Conservation (phyloP, 768 basidiomycete genomes). For the Cystofilobasidium capitatum region DNA sequence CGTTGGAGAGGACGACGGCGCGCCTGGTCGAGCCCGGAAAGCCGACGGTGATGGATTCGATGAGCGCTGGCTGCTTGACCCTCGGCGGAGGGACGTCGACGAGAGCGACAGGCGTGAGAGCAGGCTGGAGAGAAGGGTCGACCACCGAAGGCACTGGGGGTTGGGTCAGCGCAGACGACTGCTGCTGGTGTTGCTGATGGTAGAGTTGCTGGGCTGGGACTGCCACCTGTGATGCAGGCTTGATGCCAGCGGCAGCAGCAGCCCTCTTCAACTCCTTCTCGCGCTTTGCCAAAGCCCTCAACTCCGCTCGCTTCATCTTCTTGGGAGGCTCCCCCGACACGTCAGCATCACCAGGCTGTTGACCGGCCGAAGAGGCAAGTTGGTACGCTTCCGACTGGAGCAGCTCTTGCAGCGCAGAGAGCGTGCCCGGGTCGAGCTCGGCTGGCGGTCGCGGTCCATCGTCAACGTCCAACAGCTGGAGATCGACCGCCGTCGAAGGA, state of each 20-base stretch:
- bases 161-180: background rate
- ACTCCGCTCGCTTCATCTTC: background rate
- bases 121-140: background rate
- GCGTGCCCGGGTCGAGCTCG: background rate
- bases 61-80: background rate
- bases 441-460: background rate
- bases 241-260: background rate
- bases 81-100: too few relatives aligned
- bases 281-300: background rate
- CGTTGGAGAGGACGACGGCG: background rate
- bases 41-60: background rate
- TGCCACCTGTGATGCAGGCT: too few relatives aligned
- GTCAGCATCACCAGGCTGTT: background rate
- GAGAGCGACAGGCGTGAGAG: background rate
- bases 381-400: background rate
- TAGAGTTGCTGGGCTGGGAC: background rate
- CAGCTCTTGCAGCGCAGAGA: background rate
- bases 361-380: background rate
- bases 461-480: constrained; percentile 1
- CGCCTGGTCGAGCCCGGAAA: background rate
- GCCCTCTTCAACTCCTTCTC: background rate
- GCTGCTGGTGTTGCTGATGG: background rate
- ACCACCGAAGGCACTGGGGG: background rate
- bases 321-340: too few relatives aligned
- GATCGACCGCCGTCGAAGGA: background rate